Percentiles rank a stretch among this genome's conserved stretches.
Evolutionary conservation across 73 alveolate genomes (phyloP).

Genomic region (Paramecium sexaurelia): DNA sequence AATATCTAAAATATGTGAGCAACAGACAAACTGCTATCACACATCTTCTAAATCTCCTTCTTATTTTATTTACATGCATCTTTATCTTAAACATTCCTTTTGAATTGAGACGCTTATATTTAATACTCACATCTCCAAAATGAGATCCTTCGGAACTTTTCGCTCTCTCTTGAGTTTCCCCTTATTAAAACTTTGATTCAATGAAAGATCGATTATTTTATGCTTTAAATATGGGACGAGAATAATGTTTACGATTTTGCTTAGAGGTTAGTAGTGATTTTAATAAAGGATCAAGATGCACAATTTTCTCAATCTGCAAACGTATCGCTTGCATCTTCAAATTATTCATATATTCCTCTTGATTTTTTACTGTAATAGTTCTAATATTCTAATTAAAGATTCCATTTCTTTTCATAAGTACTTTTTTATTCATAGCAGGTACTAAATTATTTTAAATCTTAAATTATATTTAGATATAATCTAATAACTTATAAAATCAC

Average conservation of each 20-base stretch:
- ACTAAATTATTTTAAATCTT: no score
- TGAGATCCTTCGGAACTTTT: not conserved
- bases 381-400: not conserved
- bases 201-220: not conserved
- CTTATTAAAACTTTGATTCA: not conserved
- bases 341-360: not conserved
- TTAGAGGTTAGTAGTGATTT: not conserved
- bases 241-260: not conserved
- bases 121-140: not conserved
- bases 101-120: not conserved
- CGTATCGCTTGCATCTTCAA: not conserved
- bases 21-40: not conserved
- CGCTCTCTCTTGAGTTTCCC: not conserved
- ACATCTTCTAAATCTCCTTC: not conserved
- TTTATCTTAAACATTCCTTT: not conserved
- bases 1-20: not conserved
- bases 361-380: not conserved
- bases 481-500: not conserved
- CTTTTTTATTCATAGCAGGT: not conserved
- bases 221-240: not conserved
- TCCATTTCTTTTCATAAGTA: not conserved
- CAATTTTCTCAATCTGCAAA: not conserved
- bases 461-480: not conserved
- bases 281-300: not conserved
- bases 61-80: not conserved